Percentiles rank a stretch among this genome's conserved stretches.
Evolutionary conservation across 2,329 filamentous ascomycete species (phyloP).

Genomic region (Nemania sp.): DNA sequence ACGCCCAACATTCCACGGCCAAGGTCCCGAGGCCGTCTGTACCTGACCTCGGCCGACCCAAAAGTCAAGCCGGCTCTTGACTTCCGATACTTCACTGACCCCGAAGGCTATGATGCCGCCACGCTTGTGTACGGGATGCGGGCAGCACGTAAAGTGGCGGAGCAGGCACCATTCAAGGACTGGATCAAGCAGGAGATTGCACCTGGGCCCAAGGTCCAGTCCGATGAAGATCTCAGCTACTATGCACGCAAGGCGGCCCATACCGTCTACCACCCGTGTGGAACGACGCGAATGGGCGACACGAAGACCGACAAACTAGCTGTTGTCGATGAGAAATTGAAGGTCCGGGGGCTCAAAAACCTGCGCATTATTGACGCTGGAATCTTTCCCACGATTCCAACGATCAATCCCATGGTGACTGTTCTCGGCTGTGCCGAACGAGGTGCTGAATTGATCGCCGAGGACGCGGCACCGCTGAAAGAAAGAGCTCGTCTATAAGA

Average conservation of each 20-base stretch:
- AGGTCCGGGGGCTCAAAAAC: conserved; percentile 71
- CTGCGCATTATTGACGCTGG: conserved; percentile 84
- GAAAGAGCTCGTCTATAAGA: conserved; percentile 40
- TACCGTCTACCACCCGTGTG: conserved; percentile 88
- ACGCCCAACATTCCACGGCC: conserved; percentile 88
- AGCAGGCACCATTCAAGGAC: conserved; percentile 75
- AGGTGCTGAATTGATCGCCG: conserved; percentile 79
- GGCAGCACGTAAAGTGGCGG: conserved; percentile 74
- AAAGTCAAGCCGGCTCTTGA: conserved; percentile 79
- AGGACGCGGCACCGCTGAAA: conserved; percentile 58
- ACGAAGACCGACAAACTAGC: conserved; percentile 67
- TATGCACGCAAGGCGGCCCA: conserved; percentile 82
- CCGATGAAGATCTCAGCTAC: conserved; percentile 78
- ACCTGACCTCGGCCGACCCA: conserved; percentile 75
- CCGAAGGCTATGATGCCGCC: conserved; percentile 81
- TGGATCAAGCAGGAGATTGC: conserved; percentile 85
- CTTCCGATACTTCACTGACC: conserved; percentile 88
- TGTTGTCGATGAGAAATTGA: conserved; percentile 77
- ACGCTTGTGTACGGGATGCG: conserved; percentile 78
- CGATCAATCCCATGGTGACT: conserved; percentile 89
- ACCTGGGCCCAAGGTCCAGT: conserved; percentile 71
- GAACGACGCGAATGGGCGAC: conserved; percentile 90
- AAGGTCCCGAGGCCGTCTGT: conserved; percentile 75
- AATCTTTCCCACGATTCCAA: conserved; percentile 85
- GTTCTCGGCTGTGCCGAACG: conserved; percentile 83